Evolutionary conservation across 148 eudicot species (phyloP).

Genomic region (Rhododendron simsii): DNA sequence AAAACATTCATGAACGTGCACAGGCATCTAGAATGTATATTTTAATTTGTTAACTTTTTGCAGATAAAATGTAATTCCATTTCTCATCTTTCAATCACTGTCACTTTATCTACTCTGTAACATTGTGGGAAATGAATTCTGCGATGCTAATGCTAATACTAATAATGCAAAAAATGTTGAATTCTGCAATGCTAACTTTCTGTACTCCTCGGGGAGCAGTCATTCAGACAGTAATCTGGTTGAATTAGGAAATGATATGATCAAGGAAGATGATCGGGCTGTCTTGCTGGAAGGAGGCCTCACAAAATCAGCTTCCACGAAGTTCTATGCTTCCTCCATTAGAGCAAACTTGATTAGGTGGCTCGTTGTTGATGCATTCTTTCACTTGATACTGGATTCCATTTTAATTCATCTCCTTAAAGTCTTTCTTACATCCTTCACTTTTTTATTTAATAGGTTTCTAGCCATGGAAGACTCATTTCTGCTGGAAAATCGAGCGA

Average conservation of each 20-base stretch:
- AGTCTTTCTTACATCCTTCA: conserved; percentile 10
- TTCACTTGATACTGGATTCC: background rate
- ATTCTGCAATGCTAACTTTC: conserved; percentile 15
- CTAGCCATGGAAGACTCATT: conserved; percentile 84
- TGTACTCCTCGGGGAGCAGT: conserved; percentile 39
- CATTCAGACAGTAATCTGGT: conserved; percentile 82
- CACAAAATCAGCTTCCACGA: conserved; percentile 62
- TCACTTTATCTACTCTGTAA: background rate
- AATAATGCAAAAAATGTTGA: background rate
- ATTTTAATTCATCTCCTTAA: background rate
- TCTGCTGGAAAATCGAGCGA: conserved; percentile 72
- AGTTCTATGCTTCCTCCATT: conserved; percentile 47
- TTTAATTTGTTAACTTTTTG: background rate
- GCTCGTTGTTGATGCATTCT: conserved; percentile 14
- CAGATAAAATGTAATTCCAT: background rate
- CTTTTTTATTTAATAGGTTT: conserved; percentile 52
- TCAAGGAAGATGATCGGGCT: conserved; percentile 79
- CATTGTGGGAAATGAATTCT: background rate
- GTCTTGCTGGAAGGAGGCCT: conserved; percentile 92
- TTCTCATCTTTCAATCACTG: background rate
- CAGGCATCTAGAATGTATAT: background rate
- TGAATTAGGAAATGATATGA: conserved; percentile 65
- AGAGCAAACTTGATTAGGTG: conserved; percentile 79
- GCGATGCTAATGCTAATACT: background rate
- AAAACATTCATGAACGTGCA: background rate